Evolutionary conservation across 163 green algal species (phyloP), one percentile per base, ranked within the genome.

Genomic region (Scenedesmus sp.): DNA sequence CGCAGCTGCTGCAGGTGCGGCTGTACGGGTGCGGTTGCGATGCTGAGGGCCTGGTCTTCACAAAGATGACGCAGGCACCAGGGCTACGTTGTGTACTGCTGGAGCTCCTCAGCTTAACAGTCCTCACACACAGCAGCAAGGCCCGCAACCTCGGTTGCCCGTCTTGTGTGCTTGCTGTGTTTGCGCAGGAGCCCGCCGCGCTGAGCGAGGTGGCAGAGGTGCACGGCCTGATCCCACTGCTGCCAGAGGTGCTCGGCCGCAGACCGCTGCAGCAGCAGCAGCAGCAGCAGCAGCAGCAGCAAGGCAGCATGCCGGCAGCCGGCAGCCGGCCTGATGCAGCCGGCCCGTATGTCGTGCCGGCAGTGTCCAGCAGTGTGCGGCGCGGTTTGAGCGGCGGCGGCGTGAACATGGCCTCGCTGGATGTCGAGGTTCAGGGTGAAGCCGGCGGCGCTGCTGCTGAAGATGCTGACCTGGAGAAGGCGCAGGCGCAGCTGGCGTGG

Each of bases 401-500:
- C 44, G 83, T 37, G 43, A 42, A 44, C 80, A 44, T 65, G 40
- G 43, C 33, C 13, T 42, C 43, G 5, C 22, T 59, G 33, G 33
- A 80, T 80, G 33, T 43, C 20, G 70, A 42, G 44, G 70, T 80
- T 80, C 70, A 42, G 43, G 16, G 49, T 78, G 82, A n/a, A 42
- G 70, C 10, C 3, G 70, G 33, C 24, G 30, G 70, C 24, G 70
- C 33, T 43, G 70, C 70, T 80, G 70, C 70, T 33, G 53, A 46
- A 9, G 85, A 84, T 79, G 51, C 10, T 37, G 88, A 76, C 51
- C 35, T 78, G 4, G 76, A 84, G 83, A 51, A 46, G 51, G 26
- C 46, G 6, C 83, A 82, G 30, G 56, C 72, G 22, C 78, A 79
- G 30, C 18, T 86, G 86, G 90, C 81, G 0, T 94, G 92, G 92